phyloP scores from a whole-genome alignment of 2,329 filamentous ascomycete species.

The Aurifilum marmelostoma region DNA sequence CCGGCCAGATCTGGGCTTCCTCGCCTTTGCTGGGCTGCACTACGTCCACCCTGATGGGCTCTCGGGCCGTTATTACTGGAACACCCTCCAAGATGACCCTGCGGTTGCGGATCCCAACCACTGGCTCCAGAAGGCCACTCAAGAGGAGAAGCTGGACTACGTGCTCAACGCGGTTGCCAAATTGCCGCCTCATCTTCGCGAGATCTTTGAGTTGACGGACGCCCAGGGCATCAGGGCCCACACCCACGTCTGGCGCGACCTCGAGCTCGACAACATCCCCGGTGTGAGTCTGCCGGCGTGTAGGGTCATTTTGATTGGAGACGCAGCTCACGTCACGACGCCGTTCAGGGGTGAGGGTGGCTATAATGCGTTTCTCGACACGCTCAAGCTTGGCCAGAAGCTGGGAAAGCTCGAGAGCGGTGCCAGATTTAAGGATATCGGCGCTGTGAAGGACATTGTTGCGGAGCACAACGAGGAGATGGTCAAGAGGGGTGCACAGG shows the following conservation, averaged over 20 bases:
- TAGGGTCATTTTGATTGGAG: constrained; percentile 11
- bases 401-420: background rate
- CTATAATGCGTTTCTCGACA: background rate
- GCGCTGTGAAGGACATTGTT: background rate
- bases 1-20: constrained; percentile 14
- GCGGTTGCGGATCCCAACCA: constrained; percentile 6
- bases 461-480: background rate
- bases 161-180: background rate
- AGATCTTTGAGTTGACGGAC: background rate
- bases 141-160: constrained; percentile 5
- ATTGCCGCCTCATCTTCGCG: background rate
- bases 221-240: background rate
- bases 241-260: background rate
- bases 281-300: background rate
- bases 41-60: constrained; percentile 31
- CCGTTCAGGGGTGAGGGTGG: constrained; percentile 11
- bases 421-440: background rate
- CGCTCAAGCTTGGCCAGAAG: background rate
- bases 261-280: constrained; percentile 2
- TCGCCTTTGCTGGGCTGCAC: constrained; percentile 34
- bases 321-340: constrained; percentile 11
- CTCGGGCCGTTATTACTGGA: constrained; percentile 36
- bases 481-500: background rate
- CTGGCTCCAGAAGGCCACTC: constrained; percentile 5
- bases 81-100: constrained; percentile 24